These are phyloP conservation scores for Nakazawaea ishiwadae DNA, from an alignment of 805 yeast genomes.

Conservation along the genomic window DNA sequence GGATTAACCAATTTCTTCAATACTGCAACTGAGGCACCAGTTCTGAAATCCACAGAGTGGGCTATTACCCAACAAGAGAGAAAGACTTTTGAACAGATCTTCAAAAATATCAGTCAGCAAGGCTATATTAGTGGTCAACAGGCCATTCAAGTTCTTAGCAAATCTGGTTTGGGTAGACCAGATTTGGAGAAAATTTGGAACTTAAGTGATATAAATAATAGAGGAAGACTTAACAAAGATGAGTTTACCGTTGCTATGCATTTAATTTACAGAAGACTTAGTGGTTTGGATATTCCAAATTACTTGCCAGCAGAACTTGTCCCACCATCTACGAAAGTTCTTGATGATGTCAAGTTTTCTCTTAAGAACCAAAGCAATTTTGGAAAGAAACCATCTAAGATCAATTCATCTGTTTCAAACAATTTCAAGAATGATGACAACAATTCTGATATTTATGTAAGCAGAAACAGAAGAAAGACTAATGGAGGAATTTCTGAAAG, in stretches of 20 bases:
- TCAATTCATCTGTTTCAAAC: slow-evolving; percentile 28
- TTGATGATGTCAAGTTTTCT: slow-evolving; percentile 69
- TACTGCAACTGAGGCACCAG: slow-evolving; percentile 21
- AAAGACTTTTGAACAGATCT: slow-evolving; percentile 78
- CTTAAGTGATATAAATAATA: slow-evolving; percentile 74
- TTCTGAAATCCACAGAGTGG: slow-evolving; percentile 59
- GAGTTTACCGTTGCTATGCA: slow-evolving; percentile 98
- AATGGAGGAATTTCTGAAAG: slow-evolving; percentile 19
- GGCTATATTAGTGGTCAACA: slow-evolving; percentile 77
- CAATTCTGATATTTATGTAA: slow-evolving; percentile 53
- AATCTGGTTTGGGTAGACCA: slow-evolving; percentile 80
- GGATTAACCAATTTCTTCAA: slow-evolving; percentile 33
- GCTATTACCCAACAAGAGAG: slow-evolving; percentile 88
- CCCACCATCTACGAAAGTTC: slow-evolving; percentile 77
- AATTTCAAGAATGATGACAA: slow-evolving; percentile 74
- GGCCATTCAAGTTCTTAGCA: slow-evolving; percentile 83
- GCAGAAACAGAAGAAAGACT: slow-evolving; percentile 56
- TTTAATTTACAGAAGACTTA: slow-evolving; percentile 82
- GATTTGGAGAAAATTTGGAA: slow-evolving; percentile 93
- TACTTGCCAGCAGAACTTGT: slow-evolving; percentile 82
- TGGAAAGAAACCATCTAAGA: slow-evolving; percentile 18
- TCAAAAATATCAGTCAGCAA: slow-evolving; percentile 77
- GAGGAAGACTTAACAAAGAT: slow-evolving; percentile 81
- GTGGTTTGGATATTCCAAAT: slow-evolving; percentile 81
- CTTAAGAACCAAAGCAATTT: slow-evolving; percentile 36